Conservation (phyloP, 257 asterid species). For the Nyctanthes arbortristis region DNA sequence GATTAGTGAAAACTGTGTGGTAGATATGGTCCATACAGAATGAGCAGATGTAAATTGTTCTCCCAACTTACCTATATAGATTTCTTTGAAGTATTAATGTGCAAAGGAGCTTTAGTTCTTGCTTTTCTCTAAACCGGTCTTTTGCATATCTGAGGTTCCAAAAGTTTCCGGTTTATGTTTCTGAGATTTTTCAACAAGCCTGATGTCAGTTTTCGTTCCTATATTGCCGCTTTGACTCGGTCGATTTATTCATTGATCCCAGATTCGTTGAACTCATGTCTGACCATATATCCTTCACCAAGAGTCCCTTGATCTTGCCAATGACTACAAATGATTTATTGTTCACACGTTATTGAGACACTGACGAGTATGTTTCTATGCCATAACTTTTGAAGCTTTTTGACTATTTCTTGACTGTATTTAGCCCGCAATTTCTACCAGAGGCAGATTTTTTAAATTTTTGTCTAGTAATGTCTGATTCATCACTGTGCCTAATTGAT, state of each 20-base stretch:
- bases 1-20: too few relatives aligned
- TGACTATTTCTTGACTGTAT: background rate
- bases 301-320: background rate
- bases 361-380: background rate
- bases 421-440: background rate
- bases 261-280: background rate
- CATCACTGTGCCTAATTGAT: background rate
- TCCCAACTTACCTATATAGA: too few relatives aligned
- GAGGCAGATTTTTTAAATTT: background rate
- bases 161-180: background rate
- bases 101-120: slow-evolving; percentile 3
- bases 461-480: background rate
- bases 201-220: background rate
- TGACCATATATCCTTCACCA: background rate
- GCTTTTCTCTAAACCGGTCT: background rate
- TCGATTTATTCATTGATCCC: background rate
- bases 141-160: background rate
- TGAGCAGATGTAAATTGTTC: too few relatives aligned
- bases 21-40: too few relatives aligned
- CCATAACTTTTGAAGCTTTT: background rate
- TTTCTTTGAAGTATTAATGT: too few relatives aligned
- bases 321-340: background rate
- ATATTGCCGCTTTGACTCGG: background rate
- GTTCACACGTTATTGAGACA: background rate
- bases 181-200: background rate